Evolutionary conservation across 2,329 filamentous ascomycete species (phyloP).

Genomic region (Microdochium bolleyi): DNA sequence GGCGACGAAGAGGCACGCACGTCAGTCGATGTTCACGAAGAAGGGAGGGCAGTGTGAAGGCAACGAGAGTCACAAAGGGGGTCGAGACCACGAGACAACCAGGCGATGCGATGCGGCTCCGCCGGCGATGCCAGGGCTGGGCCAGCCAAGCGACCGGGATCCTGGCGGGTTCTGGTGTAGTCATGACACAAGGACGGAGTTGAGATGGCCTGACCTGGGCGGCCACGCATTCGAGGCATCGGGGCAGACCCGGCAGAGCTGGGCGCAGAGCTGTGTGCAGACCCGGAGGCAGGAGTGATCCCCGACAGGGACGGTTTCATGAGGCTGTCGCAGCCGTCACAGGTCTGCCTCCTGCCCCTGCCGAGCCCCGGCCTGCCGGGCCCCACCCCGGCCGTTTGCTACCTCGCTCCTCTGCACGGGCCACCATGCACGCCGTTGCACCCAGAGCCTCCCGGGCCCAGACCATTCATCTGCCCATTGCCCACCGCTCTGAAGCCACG

Average conservation of each 20-base stretch:
- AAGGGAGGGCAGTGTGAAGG: background rate
- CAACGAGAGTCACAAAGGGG: background rate
- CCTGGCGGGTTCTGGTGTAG: background rate
- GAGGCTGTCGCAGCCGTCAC: background rate
- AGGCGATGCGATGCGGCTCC: background rate
- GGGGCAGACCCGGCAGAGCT: background rate
- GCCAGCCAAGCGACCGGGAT: background rate
- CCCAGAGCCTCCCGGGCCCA: background rate
- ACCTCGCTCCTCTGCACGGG: no score
- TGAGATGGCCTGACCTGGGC: background rate
- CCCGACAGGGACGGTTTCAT: background rate
- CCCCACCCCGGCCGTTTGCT: background rate
- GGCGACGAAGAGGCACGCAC: background rate
- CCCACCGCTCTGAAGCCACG: background rate
- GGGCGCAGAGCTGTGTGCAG: background rate
- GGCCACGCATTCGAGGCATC: background rate
- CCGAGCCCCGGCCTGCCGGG: background rate
- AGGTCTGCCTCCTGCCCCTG: background rate
- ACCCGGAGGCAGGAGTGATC: background rate
- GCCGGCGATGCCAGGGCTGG: background rate
- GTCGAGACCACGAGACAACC: background rate
- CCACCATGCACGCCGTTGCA: no score
- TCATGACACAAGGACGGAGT: background rate
- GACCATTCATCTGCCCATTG: background rate
- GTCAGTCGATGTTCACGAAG: background rate